Evolutionary conservation across 805 yeast species (phyloP).

Genomic region (baker's yeast (Saccharomyces cerevisiae)): DNA sequence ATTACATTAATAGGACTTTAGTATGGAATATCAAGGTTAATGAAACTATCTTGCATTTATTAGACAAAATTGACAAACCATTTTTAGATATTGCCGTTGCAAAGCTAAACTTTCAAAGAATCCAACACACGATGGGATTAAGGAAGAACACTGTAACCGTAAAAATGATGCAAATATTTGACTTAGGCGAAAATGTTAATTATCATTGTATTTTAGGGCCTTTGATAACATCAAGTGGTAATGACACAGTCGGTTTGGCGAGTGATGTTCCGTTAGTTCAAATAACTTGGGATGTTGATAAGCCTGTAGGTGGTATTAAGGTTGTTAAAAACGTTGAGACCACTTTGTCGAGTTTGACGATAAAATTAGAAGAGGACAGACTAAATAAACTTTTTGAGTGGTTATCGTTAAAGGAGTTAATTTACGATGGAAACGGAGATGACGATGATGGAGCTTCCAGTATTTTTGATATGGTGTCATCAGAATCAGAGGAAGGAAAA

Average conservation of each 20-base stretch:
- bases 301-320: conserved; percentile 87
- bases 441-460: conserved; percentile 1
- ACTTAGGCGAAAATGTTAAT: conserved; percentile 45
- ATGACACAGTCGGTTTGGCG: background rate
- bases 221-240: conserved; percentile 18
- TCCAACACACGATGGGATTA: conserved; percentile 59
- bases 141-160: conserved; percentile 54
- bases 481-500: conserved; percentile 7
- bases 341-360: conserved; percentile 52
- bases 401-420: conserved; percentile 48
- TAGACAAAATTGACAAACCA: conserved; percentile 51
- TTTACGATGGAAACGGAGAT: background rate
- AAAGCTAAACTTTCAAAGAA: conserved; percentile 49
- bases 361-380: conserved; percentile 66
- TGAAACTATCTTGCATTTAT: conserved; percentile 61
- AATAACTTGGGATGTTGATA: conserved; percentile 68
- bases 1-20: conserved; percentile 33
- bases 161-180: conserved; percentile 59
- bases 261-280: conserved; percentile 32
- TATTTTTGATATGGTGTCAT: conserved; percentile 7
- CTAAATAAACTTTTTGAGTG: conserved; percentile 57
- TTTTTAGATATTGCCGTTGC: conserved; percentile 65
- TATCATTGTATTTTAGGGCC: conserved; percentile 70
- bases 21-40: conserved; percentile 63
- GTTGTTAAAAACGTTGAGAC: conserved; percentile 60